Evolutionary conservation across 345 rosid species (phyloP).

Genomic region (Reutealis trisperma): DNA sequence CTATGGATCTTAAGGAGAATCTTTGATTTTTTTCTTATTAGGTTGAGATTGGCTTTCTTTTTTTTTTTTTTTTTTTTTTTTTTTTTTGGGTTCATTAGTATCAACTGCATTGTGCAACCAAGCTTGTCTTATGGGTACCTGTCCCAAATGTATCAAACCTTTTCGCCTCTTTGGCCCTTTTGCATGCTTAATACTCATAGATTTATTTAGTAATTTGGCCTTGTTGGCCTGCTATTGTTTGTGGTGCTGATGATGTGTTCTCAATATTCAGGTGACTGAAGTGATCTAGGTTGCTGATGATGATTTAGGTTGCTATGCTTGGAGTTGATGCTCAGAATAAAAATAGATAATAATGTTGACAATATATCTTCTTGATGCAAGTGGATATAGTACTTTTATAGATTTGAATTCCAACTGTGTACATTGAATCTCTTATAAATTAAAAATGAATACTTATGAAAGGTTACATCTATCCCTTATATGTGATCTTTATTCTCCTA

Average conservation of each 20-base stretch:
- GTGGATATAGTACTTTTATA: not conserved
- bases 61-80: not conserved
- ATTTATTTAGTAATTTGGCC: not conserved
- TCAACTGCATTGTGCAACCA: not conserved
- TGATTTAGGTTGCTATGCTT: not conserved
- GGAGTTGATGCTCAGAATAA: slow-evolving; percentile 11
- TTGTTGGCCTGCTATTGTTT: not conserved
- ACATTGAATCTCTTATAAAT: not conserved
- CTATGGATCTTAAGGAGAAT: not conserved
- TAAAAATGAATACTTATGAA: not conserved
- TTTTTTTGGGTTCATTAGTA: not conserved
- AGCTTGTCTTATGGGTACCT: not conserved
- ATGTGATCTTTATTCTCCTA: not conserved
- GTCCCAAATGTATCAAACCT: not conserved
- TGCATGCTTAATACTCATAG: not conserved
- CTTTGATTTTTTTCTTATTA: too few species aligned
- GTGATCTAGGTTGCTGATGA: not conserved
- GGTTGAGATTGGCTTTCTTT: not conserved
- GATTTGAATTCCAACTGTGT: not conserved
- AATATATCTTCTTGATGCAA: not conserved
- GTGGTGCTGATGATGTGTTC: not conserved
- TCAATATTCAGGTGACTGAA: slow-evolving; percentile 11
- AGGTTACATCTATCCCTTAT: not conserved
- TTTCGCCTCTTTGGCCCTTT: not conserved
- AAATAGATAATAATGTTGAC: not conserved